Evolutionary conservation across 306 rosid genomes (phyloP).

Genomic region (Cajanus cajan): DNA sequence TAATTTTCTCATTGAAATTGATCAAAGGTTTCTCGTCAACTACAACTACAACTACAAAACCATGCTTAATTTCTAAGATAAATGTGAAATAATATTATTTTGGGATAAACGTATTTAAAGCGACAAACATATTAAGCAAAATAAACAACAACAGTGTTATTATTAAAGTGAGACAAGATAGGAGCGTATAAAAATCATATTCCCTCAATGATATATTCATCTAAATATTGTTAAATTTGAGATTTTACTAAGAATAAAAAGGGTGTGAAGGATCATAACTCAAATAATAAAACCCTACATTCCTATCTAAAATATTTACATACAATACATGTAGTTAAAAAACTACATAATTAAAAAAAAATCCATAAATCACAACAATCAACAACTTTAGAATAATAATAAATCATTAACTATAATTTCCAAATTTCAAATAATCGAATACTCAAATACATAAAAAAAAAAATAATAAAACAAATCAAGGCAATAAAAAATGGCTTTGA

Average conservation of each 20-base stretch:
- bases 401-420: too few species aligned
- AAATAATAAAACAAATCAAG: too few species aligned
- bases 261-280: neutral
- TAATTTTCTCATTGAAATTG: constrained; percentile 19
- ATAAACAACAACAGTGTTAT: constrained; percentile 18
- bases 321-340: too few species aligned
- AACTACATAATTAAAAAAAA: too few species aligned
- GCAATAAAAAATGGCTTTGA: too few species aligned
- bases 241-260: neutral
- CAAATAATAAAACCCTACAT: too few species aligned
- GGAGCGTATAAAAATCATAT: constrained; percentile 1
- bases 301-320: too few species aligned
- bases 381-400: too few species aligned
- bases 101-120: neutral
- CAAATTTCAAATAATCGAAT: too few species aligned
- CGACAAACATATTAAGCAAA: constrained; percentile 7
- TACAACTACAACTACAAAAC: neutral
- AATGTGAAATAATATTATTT: neutral
- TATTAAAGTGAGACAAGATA: constrained; percentile 4
- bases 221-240: neutral
- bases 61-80: neutral
- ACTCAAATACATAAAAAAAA: too few species aligned
- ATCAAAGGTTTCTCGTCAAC: neutral
- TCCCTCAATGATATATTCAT: constrained; percentile 4
- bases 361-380: too few species aligned